Percentiles rank a stretch among this genome's conserved stretches.
These are phyloP conservation scores for Daedalea quercina DNA, from an alignment of 768 basidiomycete genomes.

Conservation along the genomic window DNA sequence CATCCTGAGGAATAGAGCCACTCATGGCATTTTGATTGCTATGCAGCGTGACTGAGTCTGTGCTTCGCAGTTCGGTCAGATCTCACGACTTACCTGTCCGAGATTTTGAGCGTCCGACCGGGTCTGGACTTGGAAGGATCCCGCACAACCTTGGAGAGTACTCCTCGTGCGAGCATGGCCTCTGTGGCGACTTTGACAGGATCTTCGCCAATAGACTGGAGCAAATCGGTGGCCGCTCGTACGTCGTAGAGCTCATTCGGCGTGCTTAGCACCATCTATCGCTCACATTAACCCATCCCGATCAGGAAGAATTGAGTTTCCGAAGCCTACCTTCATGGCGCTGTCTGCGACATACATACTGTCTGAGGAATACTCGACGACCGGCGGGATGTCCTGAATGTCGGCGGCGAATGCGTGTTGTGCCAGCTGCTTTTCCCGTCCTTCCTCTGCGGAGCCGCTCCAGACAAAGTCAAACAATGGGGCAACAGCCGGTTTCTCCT, in stretches of 20 bases:
- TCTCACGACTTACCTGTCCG: conserved; percentile 47
- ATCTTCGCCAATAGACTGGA: conserved; percentile 51
- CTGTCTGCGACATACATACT: conserved; percentile 53
- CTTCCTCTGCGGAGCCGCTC: conserved; percentile 65
- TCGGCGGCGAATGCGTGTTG: conserved; percentile 47
- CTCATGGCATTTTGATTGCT: conserved; percentile 67
- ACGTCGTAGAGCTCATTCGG: conserved; percentile 63
- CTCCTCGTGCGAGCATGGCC: conserved; percentile 54
- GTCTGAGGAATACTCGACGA: conserved; percentile 26
- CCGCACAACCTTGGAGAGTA: conserved; percentile 59
- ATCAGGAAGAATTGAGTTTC: no score
- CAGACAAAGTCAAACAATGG: conserved; percentile 72
- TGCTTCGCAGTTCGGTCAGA: no score
- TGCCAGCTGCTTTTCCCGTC: conserved; percentile 62
- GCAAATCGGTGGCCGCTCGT: conserved; percentile 47
- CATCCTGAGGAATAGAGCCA: conserved; percentile 55
- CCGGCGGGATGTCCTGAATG: conserved; percentile 31
- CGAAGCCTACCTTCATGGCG: conserved; percentile 53
- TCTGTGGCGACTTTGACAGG: conserved; percentile 49
- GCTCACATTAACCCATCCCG: conserved; percentile 1
- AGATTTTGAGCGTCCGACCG: conserved; percentile 71
- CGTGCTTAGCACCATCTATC: conserved; percentile 72
- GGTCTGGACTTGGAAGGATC: conserved; percentile 60
- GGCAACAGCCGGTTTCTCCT: conserved; percentile 32
- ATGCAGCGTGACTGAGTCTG: neutral